phyloP scores from a whole-genome alignment of 768 basidiomycete species.

The Hypholoma sublateritium region DNA sequence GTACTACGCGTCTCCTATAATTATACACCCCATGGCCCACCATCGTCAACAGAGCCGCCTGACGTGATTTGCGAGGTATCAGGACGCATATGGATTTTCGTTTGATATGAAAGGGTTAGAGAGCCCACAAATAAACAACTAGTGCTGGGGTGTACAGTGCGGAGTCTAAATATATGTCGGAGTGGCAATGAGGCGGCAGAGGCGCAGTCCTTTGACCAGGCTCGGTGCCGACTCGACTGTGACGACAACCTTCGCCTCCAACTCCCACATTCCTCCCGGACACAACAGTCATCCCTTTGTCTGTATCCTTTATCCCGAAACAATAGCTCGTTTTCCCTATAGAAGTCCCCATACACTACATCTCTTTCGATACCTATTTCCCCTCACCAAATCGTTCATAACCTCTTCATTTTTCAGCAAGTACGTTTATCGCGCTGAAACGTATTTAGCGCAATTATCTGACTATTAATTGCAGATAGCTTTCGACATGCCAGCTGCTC shows the following conservation, averaged over 20 bases:
- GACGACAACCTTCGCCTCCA: conserved; percentile 23
- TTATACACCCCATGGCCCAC: no score
- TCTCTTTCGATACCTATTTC: conserved; percentile 9
- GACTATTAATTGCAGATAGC: conserved; percentile 5
- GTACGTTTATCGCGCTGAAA: conserved; percentile 27
- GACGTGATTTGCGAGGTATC: no score
- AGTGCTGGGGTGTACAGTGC: not conserved
- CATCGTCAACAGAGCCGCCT: no score
- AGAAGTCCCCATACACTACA: not conserved
- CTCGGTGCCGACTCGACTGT: conserved; percentile 32
- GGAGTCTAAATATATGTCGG: conserved; percentile 10
- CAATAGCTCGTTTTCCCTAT: conserved; percentile 2
- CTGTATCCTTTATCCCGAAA: conserved; percentile 1
- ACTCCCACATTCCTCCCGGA: conserved; percentile 15
- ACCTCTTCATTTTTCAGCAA: conserved; percentile 29
- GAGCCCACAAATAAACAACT: not conserved
- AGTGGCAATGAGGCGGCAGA: not conserved
- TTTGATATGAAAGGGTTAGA: no score
- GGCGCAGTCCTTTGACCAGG: conserved; percentile 20
- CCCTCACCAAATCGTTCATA: conserved; percentile 23
- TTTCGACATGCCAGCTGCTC: conserved; percentile 45
- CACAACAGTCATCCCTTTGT: conserved; percentile 12
- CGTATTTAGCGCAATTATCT: not conserved
- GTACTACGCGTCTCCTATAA: no score
- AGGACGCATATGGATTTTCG: no score